Evolutionary conservation across 371 early-diverging fungal species (phyloP).

Genomic region (Mucor velutinosus): DNA sequence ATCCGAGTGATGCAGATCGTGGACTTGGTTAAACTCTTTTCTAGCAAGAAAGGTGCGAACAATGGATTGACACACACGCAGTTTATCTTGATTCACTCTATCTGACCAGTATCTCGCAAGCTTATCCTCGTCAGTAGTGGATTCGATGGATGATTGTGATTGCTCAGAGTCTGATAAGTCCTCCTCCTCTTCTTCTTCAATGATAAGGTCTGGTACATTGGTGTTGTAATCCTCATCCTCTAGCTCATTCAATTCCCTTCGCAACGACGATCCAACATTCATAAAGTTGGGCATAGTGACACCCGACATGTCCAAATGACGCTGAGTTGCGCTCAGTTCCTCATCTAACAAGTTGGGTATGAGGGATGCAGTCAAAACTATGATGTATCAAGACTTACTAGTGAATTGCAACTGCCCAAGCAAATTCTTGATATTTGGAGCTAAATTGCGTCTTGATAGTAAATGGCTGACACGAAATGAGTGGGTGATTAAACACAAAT

Average conservation of each 20-base stretch:
- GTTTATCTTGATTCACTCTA: conserved; percentile 30
- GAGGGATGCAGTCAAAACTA: neutral
- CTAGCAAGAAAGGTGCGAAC: conserved; percentile 56
- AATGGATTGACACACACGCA: conserved; percentile 58
- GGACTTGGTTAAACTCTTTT: conserved; percentile 33
- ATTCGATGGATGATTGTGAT: conserved; percentile 2
- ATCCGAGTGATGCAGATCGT: conserved; percentile 14
- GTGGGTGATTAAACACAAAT: neutral
- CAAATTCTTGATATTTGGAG: conserved; percentile 90
- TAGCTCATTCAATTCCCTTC: conserved; percentile 59
- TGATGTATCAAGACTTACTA: conserved; percentile 41
- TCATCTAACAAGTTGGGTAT: conserved; percentile 55
- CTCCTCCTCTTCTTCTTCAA: conserved; percentile 33
- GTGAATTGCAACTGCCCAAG: conserved; percentile 93
- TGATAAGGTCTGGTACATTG: conserved; percentile 48
- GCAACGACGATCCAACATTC: conserved; percentile 72
- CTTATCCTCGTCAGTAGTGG: neutral
- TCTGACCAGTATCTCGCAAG: conserved; percentile 26
- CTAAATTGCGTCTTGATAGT: conserved; percentile 80
- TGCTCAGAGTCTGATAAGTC: neutral
- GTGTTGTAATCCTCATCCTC: conserved; percentile 6
- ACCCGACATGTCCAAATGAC: conserved; percentile 80
- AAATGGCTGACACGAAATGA: conserved; percentile 68
- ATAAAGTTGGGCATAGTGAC: conserved; percentile 84
- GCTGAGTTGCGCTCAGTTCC: conserved; percentile 82